phyloP scores from a whole-genome alignment of 2,329 filamentous ascomycete species.

The Penicillium sp. region DNA sequence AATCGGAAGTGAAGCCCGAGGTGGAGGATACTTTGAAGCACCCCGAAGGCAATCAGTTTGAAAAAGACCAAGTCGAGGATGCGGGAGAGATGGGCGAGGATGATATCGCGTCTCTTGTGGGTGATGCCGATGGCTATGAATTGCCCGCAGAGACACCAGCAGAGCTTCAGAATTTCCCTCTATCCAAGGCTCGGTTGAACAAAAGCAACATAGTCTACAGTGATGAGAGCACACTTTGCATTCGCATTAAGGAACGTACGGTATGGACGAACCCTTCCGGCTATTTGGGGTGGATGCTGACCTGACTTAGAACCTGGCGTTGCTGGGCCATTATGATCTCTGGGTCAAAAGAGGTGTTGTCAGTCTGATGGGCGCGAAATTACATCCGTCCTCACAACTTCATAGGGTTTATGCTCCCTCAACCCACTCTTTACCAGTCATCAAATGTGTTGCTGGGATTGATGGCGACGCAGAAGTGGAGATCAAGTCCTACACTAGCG shows the following conservation, averaged over 20 bases:
- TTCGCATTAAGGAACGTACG: conserved; percentile 43
- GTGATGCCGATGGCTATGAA: conserved; percentile 34
- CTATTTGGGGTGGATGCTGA: conserved; percentile 18
- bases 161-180: conserved; percentile 40
- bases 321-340: conserved; percentile 58
- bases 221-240: conserved; percentile 39
- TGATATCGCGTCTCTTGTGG: conserved; percentile 25
- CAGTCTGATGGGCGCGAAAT: conserved; percentile 58
- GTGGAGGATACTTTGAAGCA: neutral
- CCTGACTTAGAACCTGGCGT: conserved; percentile 39
- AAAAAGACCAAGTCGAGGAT: conserved; percentile 22
- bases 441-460: conserved; percentile 47
- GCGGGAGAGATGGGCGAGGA: conserved; percentile 24
- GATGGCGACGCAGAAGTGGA: conserved; percentile 49
- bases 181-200: conserved; percentile 40
- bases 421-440: conserved; percentile 57
- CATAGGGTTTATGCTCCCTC: conserved; percentile 57
- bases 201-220: conserved; percentile 41
- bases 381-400: conserved; percentile 46
- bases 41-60: conserved; percentile 8
- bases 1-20: conserved; percentile 1
- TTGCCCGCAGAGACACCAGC: conserved; percentile 32
- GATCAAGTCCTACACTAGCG: conserved; percentile 49
- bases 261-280: conserved; percentile 24
- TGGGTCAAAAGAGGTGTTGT: conserved; percentile 57